Conservation (phyloP, 2,329 filamentous ascomycete genomes). For the Nothophaeocryptopus gaeumannii region DNA sequence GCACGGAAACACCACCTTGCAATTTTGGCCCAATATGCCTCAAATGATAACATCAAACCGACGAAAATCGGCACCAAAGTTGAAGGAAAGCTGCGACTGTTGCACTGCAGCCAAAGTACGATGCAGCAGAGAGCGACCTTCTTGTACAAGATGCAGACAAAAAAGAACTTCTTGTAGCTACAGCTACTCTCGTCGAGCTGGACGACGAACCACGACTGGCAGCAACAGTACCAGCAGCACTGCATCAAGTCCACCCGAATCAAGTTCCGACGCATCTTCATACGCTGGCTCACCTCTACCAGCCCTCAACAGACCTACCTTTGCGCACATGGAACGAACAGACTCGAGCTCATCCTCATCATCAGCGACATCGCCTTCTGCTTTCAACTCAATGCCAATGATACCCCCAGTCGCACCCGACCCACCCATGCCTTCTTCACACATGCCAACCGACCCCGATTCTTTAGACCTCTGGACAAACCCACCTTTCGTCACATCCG, state of each 20-base stretch:
- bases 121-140: slow-evolving; percentile 24
- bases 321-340: not conserved
- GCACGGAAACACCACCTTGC: not conserved
- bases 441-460: not conserved
- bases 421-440: not conserved
- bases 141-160: slow-evolving; percentile 22
- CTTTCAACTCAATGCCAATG: not conserved
- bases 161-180: slow-evolving; percentile 24
- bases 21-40: slow-evolving; percentile 1
- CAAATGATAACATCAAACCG: slow-evolving; percentile 3
- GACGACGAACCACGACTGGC: slow-evolving; percentile 16
- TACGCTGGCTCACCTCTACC: slow-evolving; percentile 6
- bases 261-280: slow-evolving; percentile 5
- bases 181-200: slow-evolving; percentile 25
- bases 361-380: not conserved
- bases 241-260: not conserved
- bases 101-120: slow-evolving; percentile 23
- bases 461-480: slow-evolving; percentile 1
- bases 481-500: slow-evolving; percentile 1
- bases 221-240: slow-evolving; percentile 1
- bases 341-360: not conserved
- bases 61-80: slow-evolving; percentile 10
- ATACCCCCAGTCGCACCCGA: not conserved
- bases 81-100: slow-evolving; percentile 24
- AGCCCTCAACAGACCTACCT: not conserved